These are phyloP conservation scores for Aureobasidium pullulans DNA, from an alignment of 2,329 filamentous ascomycete genomes.

Conservation along the genomic window DNA sequence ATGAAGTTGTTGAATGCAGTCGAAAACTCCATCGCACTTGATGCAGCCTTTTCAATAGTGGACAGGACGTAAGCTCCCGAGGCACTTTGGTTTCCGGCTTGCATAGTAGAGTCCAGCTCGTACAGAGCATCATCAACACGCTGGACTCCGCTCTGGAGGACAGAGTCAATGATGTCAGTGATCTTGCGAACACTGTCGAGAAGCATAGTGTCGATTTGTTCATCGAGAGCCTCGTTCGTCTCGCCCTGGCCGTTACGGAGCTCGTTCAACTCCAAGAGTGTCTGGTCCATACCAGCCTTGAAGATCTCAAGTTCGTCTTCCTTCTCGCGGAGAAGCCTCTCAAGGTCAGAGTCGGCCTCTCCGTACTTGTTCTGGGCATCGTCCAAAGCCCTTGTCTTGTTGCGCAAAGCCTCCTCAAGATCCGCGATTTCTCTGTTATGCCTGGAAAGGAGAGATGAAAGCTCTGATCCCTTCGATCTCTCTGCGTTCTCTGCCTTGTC, in stretches of 20 bases:
- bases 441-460: slow-evolving; percentile 88
- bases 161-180: slow-evolving; percentile 95
- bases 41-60: slow-evolving; percentile 92
- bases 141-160: slow-evolving; percentile 84
- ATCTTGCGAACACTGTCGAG: slow-evolving; percentile 85
- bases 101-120: slow-evolving; percentile 95
- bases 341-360: slow-evolving; percentile 78
- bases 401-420: slow-evolving; percentile 81
- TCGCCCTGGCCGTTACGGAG: slow-evolving; percentile 56
- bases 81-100: slow-evolving; percentile 96
- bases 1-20: slow-evolving; percentile 99
- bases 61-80: slow-evolving; percentile 91
- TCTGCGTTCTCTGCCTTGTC: slow-evolving; percentile 90
- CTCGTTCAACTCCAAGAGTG: slow-evolving; percentile 85
- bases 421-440: slow-evolving; percentile 97
- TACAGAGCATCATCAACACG: slow-evolving; percentile 95
- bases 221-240: slow-evolving; percentile 74
- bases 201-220: slow-evolving; percentile 84
- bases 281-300: slow-evolving; percentile 96
- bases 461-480: slow-evolving; percentile 85
- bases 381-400: slow-evolving; percentile 80
- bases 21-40: slow-evolving; percentile 92
- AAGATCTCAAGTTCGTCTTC: slow-evolving; percentile 97
- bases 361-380: slow-evolving; percentile 70
- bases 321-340: slow-evolving; percentile 80